Percentiles rank a stretch among this genome's conserved stretches.
Conservation (phyloP, 1,139 yeast genomes). For the Saccharomyces hybrid region DNA sequence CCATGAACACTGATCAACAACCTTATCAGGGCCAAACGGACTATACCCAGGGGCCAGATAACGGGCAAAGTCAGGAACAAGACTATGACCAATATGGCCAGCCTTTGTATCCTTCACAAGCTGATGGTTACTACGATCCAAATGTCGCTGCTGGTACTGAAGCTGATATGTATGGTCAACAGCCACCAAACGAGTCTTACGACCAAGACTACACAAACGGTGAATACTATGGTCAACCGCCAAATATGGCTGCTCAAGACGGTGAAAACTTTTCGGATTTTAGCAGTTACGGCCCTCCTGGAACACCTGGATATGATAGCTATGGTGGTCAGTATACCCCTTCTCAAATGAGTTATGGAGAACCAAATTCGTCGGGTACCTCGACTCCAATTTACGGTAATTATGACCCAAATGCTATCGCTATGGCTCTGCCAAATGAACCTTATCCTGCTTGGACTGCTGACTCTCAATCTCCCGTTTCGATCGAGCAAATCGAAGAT, state of each 20-base stretch:
- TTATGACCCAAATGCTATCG: constrained; percentile 61
- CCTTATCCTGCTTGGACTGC: constrained; percentile 97
- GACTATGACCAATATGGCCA: constrained; percentile 30
- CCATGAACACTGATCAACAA: constrained; percentile 1
- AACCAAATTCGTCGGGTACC: constrained; percentile 84
- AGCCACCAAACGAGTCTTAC: constrained; percentile 46
- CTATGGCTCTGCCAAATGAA: constrained; percentile 48
- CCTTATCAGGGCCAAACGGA: constrained; percentile 2
- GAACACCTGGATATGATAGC: constrained; percentile 69
- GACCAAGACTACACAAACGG: constrained; percentile 19
- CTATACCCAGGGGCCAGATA: constrained; percentile 2
- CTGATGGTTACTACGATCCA: constrained; percentile 12
- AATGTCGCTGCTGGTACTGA: constrained; percentile 15
- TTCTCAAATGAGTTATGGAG: constrained; percentile 76
- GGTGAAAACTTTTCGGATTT: constrained; percentile 76
- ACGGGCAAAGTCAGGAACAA: constrained; percentile 7
- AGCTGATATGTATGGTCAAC: constrained; percentile 10
- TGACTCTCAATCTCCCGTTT: constrained; percentile 77
- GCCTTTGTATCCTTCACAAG: constrained; percentile 16
- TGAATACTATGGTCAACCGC: constrained; percentile 45
- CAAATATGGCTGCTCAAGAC: constrained; percentile 44
- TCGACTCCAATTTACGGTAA: constrained; percentile 90
- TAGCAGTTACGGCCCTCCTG: constrained; percentile 56
- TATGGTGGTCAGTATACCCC: constrained; percentile 62
- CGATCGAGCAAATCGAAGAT: constrained; percentile 85